Evolutionary conservation across 1,284 basidiomycete species (phyloP).

Genomic region (Calocybe gambosa): DNA sequence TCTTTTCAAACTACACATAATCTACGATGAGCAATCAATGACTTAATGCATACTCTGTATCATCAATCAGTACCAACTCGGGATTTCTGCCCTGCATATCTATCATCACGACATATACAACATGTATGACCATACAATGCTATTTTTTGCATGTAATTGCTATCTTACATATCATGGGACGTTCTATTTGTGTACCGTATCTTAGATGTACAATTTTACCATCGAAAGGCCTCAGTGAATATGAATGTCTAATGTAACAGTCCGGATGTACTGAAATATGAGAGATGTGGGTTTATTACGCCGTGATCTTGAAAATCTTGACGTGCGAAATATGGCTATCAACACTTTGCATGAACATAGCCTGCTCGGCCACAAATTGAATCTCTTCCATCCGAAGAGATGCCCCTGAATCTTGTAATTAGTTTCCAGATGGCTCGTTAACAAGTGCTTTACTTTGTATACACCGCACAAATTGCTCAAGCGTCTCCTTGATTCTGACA

Average conservation of each 20-base stretch:
- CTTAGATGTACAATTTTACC: too few relatives aligned
- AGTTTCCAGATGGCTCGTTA: not conserved
- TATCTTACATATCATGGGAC: not conserved
- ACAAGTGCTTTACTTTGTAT: slow-evolving; percentile 20
- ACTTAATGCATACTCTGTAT: not conserved
- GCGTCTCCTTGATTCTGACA: slow-evolving; percentile 33
- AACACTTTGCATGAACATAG: slow-evolving; percentile 21
- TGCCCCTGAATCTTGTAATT: slow-evolving; percentile 19
- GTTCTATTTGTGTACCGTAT: not conserved
- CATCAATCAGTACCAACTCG: not conserved
- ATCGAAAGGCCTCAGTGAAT: too few relatives aligned
- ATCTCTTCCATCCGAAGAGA: slow-evolving; percentile 20
- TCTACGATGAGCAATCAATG: not conserved
- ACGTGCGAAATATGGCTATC: slow-evolving; percentile 27
- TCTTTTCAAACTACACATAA: not conserved
- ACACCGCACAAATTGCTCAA: slow-evolving; percentile 22
- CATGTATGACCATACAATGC: not conserved
- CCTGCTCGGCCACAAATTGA: slow-evolving; percentile 9
- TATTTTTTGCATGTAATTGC: not conserved
- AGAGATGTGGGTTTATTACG: too few relatives aligned
- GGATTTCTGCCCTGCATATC: slow-evolving; percentile 14
- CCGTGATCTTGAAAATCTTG: slow-evolving; percentile 33
- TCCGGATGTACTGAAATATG: too few relatives aligned
- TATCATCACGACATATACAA: not conserved
- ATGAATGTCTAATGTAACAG: too few relatives aligned